Evolutionary conservation across 495 filamentous ascomycete genomes (phyloP).

Genomic region (Talaromyces borbonicus): DNA sequence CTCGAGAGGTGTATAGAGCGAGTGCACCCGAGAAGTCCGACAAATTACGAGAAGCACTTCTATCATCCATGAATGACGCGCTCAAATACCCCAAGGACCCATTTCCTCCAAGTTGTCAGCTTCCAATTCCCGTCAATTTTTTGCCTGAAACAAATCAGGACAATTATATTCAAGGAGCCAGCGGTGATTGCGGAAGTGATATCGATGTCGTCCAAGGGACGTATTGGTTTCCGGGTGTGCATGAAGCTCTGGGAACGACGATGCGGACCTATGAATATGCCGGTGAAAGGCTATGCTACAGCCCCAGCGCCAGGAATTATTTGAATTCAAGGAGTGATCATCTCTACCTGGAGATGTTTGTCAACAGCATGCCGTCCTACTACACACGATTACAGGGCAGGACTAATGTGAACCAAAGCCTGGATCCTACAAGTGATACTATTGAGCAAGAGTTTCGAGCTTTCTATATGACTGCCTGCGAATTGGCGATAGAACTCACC

Average conservation of each 20-base stretch:
- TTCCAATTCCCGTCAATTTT: conserved; percentile 20
- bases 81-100: conserved; percentile 6
- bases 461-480: conserved; percentile 28
- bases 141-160: neutral
- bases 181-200: neutral
- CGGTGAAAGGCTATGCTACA: conserved; percentile 20
- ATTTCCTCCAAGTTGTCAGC: conserved; percentile 22
- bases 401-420: neutral
- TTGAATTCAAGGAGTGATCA: conserved; percentile 21
- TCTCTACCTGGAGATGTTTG: conserved; percentile 21
- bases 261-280: conserved; percentile 22
- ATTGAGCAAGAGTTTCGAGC: conserved; percentile 23
- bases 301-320: conserved; percentile 25
- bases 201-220: conserved; percentile 15
- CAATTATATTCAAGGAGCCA: neutral
- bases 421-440: neutral
- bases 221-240: conserved; percentile 28
- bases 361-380: conserved; percentile 6
- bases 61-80: neutral
- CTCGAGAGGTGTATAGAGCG: conserved; percentile 16
- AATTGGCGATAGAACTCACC: conserved; percentile 25
- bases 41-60: neutral
- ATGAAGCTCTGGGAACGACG: conserved; percentile 17
- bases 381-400: neutral
- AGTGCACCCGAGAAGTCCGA: neutral